Evolutionary conservation across 2,329 filamentous ascomycete species (phyloP), one percentile per base, ranked within the genome.

Genomic region (Xylariaceae sp.): DNA sequence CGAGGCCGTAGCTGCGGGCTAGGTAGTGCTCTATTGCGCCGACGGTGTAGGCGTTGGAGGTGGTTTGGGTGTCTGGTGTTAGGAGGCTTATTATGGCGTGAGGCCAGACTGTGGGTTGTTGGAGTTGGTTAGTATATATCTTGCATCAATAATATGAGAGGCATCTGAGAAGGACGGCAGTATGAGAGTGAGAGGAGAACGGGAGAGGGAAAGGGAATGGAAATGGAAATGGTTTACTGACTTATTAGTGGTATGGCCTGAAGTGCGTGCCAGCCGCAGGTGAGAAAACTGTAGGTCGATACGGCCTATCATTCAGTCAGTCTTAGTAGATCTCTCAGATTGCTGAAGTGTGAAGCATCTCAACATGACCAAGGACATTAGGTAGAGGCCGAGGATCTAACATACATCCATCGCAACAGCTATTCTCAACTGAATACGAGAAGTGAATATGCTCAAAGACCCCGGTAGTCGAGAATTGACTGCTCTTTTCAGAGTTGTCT

Each of bases 11-110:
- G 22, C 76, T 80, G 34, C 86, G 84, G 41, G 81, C 81, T 63
- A 91, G 83, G 73, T 92, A 92, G 45, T 78, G 67, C 65, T 90
- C 85, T 23, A 88, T 71, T 20, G 68, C 82, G 80, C 54, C 33
- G 45, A 44, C 33, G 42, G 20, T 22, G 2, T 12, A 3, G 20
- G 20, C 25, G 7, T 40, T 14, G n/a, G 35, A 22, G 27, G 33
- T 45, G 2, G 43, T 11, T 8, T 39, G 19, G 14, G 42, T 25
- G 29, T 54, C 45, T 21, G 47, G 42, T 14, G 44, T 52, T 5
- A 78, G 67, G 10, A 77, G 62, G 5, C 69, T 69, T 44, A 60
- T 64, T 48, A 77, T 67, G 2, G 40, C 41, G 34, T 47, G 43
- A 0, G 51, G 51, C 6, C 40, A 44, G 42, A 49, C 51, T 53